A percentile compares a stretch with the other conserved stretches of the same genome.
Conservation (phyloP, 148 eudicot species). For the Camellia japonica region DNA sequence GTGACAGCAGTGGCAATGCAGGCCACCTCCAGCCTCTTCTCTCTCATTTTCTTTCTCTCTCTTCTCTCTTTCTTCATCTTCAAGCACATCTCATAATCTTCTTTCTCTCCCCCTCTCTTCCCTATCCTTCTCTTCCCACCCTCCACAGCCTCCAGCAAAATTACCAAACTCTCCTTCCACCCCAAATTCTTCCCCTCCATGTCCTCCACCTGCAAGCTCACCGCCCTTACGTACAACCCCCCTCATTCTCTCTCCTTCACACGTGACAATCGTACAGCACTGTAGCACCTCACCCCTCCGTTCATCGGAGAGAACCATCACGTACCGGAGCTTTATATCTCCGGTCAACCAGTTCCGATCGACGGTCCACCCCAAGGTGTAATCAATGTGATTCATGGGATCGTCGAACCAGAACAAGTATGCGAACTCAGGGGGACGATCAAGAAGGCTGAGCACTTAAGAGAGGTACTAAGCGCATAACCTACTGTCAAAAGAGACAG, state of each 20-base stretch:
- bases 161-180: no score
- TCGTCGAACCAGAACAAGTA: no score
- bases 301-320: slow-evolving; percentile 15
- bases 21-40: slow-evolving; percentile 18
- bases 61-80: slow-evolving; percentile 25
- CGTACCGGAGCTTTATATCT: slow-evolving; percentile 24
- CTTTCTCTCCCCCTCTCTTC: slow-evolving; percentile 26
- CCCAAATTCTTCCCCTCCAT: no score
- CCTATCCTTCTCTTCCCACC: slow-evolving; percentile 33
- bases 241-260: slow-evolving; percentile 25
- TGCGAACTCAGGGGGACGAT: no score
- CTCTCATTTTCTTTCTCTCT: slow-evolving; percentile 20
- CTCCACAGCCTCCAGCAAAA: slow-evolving; percentile 36
- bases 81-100: slow-evolving; percentile 26
- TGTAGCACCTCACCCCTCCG: slow-evolving; percentile 21
- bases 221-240: background rate
- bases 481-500: no score
- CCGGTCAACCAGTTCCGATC: slow-evolving; percentile 42
- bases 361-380: background rate
- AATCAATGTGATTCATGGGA: no score
- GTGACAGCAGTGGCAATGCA: slow-evolving; percentile 13
- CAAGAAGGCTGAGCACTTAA: no score
- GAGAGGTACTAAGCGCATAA: no score
- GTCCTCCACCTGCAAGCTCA: no score
- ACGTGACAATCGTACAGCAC: slow-evolving; percentile 32